phyloP scores from a whole-genome alignment of 306 rosid genomes.

The Oxytropis ochrocephala region DNA sequence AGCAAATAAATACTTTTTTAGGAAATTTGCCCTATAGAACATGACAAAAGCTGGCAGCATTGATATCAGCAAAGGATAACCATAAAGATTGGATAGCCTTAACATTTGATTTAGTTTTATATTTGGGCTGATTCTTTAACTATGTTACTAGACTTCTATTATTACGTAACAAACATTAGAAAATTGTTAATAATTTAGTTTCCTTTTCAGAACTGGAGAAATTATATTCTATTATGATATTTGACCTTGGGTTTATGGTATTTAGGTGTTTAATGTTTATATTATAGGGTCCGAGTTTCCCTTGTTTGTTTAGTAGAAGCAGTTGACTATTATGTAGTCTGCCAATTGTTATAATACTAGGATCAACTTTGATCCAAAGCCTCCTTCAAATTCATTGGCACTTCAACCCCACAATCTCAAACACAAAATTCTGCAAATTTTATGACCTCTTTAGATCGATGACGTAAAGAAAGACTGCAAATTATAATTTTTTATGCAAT shows the following conservation, averaged over 20 bases:
- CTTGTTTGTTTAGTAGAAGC: not conserved
- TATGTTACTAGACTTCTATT: not conserved
- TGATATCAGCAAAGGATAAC: not conserved
- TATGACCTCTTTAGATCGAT: constrained; percentile 26
- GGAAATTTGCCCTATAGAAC: not conserved
- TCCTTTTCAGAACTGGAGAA: not conserved
- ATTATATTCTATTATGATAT: not conserved
- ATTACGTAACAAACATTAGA: not conserved
- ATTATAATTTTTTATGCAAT: too few relatives aligned
- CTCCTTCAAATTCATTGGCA: constrained; percentile 37
- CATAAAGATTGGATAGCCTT: not conserved
- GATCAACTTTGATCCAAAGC: constrained; percentile 9
- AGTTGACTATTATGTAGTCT: not conserved
- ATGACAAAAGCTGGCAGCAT: not conserved
- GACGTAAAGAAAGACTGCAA: not conserved
- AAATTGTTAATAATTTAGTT: not conserved
- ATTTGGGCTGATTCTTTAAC: not conserved
- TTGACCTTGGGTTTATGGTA: not conserved
- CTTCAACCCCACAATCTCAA: constrained; percentile 20
- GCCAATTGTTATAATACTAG: not conserved
- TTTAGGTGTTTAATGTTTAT: not conserved
- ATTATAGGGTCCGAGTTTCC: not conserved
- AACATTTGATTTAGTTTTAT: not conserved
- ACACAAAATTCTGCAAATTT: not conserved
- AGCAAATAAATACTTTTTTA: not conserved